Base-by-base conservation (phyloP, 1,284 basidiomycete genomes). In the Cerioporus squamosus region DNA sequence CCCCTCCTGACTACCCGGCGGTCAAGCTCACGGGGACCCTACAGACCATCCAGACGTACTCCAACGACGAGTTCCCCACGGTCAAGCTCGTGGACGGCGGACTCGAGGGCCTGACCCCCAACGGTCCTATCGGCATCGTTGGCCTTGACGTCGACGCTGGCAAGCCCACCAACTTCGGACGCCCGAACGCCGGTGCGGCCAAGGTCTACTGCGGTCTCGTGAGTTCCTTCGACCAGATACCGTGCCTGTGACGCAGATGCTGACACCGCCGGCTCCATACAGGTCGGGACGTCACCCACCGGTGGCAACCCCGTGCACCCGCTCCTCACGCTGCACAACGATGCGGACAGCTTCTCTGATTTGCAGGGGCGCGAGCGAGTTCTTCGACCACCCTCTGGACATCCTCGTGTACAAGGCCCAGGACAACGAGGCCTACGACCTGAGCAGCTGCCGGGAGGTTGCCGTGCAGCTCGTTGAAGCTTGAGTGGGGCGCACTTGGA, bases 321-420 rank as follows among this genome's bases (percentile, higher is more conserved):
- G n/a, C 44, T 56, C 18, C 64, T 69, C 50, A 62, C 49, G 33
- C 50, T 68, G 31, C 53, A 64, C 52, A 63, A 60, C 49, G 64
- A 65, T 53, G 45, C 59, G 20, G 59, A 61, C 52, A 47, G 40
- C 44, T 69, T 69, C 61, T 57, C 61, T n/a, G 44, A 57, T 69
- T 20, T 69, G 68, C 62, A 51, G 54, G 39, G 51, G 51, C 17
- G 20, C 40, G 47, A 36, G 33, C 33, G 18, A 14, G 15, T 18
- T 31, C 20, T 45, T 48, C 44, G 51, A 15, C 20, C 23, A 17
- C 12, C 44, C 60, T 47, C 58, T 60, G 45, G 56, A 57, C 48
- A 57, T 59, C 24, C 49, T 65, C 42, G 48, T 63, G 12, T 61
- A 57, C 50, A 59, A 61, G 53, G 50, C 63, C 36, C 60, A 55